Evolutionary conservation across 805 yeast species (phyloP).

Genomic region (Metschnikowia cubensis): DNA sequence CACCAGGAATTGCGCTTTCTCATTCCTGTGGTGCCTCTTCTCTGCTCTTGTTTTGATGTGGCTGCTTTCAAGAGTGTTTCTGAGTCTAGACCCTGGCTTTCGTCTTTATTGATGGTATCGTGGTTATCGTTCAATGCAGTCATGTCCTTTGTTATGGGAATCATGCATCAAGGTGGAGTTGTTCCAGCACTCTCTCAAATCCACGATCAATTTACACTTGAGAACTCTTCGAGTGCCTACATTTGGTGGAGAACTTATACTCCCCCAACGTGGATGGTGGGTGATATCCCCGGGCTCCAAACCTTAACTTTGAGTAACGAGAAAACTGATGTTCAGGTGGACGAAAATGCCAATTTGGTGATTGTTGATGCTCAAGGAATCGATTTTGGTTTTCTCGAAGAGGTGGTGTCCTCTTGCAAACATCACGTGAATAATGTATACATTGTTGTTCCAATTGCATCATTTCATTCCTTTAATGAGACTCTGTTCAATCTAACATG

Average conservation of each 20-base stretch:
- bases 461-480: slow-evolving; percentile 39
- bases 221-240: slow-evolving; percentile 31
- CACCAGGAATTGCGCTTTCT: slow-evolving; percentile 95
- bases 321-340: slow-evolving; percentile 4
- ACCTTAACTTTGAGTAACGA: slow-evolving; percentile 13
- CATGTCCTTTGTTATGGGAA: slow-evolving; percentile 67
- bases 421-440: slow-evolving; percentile 11
- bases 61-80: slow-evolving; percentile 19
- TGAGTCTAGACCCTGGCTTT: slow-evolving; percentile 4
- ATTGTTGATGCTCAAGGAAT: slow-evolving; percentile 51
- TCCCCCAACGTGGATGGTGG: slow-evolving; percentile 86
- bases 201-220: slow-evolving; percentile 9
- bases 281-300: slow-evolving; percentile 21
- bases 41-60: slow-evolving; percentile 54
- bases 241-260: slow-evolving; percentile 94
- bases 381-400: slow-evolving; percentile 21
- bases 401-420: slow-evolving; percentile 14
- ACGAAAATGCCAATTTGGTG: slow-evolving; percentile 15
- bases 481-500: slow-evolving; percentile 32
- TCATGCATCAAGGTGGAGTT: slow-evolving; percentile 87
- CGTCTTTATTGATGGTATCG: slow-evolving; percentile 24
- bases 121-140: slow-evolving; percentile 67
- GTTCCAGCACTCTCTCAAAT: slow-evolving; percentile 56
- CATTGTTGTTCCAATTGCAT: slow-evolving; percentile 40
- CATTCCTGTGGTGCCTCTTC: slow-evolving; percentile 70